Base-by-base conservation (phyloP, 805 yeast species). In the Hanseniaspora pseudoguilliermondii region DNA sequence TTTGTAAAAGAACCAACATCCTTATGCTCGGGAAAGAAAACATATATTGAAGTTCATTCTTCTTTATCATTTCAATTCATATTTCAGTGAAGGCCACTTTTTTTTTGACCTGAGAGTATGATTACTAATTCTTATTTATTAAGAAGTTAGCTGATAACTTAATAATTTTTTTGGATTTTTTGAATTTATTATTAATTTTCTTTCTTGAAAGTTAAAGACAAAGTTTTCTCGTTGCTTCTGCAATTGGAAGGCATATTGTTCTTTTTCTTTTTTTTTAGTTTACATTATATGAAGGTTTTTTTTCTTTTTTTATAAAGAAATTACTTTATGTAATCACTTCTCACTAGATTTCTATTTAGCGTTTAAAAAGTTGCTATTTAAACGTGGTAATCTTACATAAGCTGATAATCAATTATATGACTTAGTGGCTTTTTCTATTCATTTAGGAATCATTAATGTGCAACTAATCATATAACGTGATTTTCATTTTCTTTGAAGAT, bases 1-100 rank as follows among this genome's bases (percentile, higher is more conserved):
- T 29, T 32, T 11, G 27, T 2, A 25, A 38, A 2, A 35, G 27
- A 20, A 51, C 55, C 55, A 44, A 51, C 55, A 51, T 51, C 55
- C 55, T 51, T 51, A 51, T 51, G 55, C 55, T 36, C 49, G 55
- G 55, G 55, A 51, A 51, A 51, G 55, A 51, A 51, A 51, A 50
- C 16, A 51, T 16, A 51, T 51, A 51, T 35, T 25, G 40, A 47
- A 51, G 55, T 51, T 51, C 20, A 51, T 44, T 51, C 55, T 51
- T 47, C 40, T 44, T 44, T 51, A 51, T 51, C 55, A 51, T 51
- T 51, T 51, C 55, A 51, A n/a, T 51, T 43, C 55, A 51, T 51
- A 51, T 51, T 51, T 51, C 55, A 39, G 55, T 51, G 55, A 51
- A 41, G 55, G 55, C 44, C 55, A 35, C 35, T 43, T 51, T 51